These are phyloP conservation scores for Talaromyces sp. DNA, from an alignment of 2,329 filamentous ascomycete genomes.

Conservation along the genomic window DNA sequence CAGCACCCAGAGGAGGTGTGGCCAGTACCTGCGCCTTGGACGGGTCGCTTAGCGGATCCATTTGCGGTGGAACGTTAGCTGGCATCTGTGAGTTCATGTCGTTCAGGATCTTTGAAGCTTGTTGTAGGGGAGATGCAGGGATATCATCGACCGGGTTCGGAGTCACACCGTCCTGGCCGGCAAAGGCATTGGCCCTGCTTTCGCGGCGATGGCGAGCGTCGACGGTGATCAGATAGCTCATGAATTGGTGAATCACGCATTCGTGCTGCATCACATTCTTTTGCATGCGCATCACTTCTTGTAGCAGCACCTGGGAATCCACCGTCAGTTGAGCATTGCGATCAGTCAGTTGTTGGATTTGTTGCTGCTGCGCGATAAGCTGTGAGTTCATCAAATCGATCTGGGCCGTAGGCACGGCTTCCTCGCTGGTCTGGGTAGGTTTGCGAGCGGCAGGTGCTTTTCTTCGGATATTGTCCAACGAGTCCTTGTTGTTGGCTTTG, in stretches of 20 bases:
- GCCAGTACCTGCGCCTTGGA: conserved; percentile 52
- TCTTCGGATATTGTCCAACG: conserved; percentile 88
- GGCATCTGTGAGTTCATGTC: conserved; percentile 62
- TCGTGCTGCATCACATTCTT: conserved; percentile 69
- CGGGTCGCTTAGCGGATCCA: conserved; percentile 60
- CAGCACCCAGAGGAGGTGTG: conserved; percentile 51
- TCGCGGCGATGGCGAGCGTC: conserved; percentile 61
- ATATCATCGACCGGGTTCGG: conserved; percentile 52
- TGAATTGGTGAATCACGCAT: conserved; percentile 64
- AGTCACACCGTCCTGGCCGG: conserved; percentile 35
- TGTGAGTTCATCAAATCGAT: conserved; percentile 85
- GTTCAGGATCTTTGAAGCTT: conserved; percentile 60
- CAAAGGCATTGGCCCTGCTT: conserved; percentile 45
- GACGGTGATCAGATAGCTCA: conserved; percentile 61
- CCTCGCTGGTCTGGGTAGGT: conserved; percentile 59
- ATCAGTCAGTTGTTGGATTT: conserved; percentile 81
- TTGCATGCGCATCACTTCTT: conserved; percentile 60
- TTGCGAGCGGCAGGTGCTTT: conserved; percentile 93
- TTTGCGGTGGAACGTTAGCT: conserved; percentile 53
- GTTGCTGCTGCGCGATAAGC: conserved; percentile 82
- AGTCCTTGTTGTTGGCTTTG: conserved; percentile 90
- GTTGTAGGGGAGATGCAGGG: conserved; percentile 62
- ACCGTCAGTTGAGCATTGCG: conserved; percentile 72
- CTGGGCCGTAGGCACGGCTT: conserved; percentile 76
- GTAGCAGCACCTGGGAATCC: conserved; percentile 59